Conservation (phyloP, 2,329 filamentous ascomycete species). For the Botryotinia narcissicola region DNA sequence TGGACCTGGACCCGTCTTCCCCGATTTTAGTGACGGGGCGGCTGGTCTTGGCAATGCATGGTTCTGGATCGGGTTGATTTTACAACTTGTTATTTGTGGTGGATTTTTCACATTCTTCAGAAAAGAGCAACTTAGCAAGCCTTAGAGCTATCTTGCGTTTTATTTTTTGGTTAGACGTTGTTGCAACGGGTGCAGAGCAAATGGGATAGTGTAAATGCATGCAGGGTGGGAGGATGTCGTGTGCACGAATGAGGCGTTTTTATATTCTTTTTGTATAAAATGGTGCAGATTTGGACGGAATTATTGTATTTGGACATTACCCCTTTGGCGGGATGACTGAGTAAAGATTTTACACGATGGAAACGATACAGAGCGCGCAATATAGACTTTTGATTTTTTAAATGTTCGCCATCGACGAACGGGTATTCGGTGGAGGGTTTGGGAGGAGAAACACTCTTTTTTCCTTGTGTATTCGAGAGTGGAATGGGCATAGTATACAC, state of each 20-base stretch:
- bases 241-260: constrained; percentile 8
- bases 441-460: background rate
- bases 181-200: background rate
- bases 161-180: background rate
- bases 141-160: constrained; percentile 34
- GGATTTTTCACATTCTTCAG: constrained; percentile 56
- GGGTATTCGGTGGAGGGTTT: background rate
- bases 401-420: background rate
- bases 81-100: constrained; percentile 58
- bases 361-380: constrained; percentile 13
- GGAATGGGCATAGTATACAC: constrained; percentile 11
- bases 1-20: constrained; percentile 61
- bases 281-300: constrained; percentile 10
- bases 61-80: constrained; percentile 51
- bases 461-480: constrained; percentile 9
- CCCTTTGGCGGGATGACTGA: constrained; percentile 5
- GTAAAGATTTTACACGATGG: constrained; percentile 13
- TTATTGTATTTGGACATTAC: constrained; percentile 18
- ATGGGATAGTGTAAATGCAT: constrained; percentile 11
- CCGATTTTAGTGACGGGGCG: constrained; percentile 39
- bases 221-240: constrained; percentile 9
- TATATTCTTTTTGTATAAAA: constrained; percentile 16
- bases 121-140: constrained; percentile 57
- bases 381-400: constrained; percentile 16
- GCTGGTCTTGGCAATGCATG: constrained; percentile 13